These are phyloP conservation scores for Pulveroboletus sp. DNA, from an alignment of 768 basidiomycete genomes.

Conservation along the genomic window DNA sequence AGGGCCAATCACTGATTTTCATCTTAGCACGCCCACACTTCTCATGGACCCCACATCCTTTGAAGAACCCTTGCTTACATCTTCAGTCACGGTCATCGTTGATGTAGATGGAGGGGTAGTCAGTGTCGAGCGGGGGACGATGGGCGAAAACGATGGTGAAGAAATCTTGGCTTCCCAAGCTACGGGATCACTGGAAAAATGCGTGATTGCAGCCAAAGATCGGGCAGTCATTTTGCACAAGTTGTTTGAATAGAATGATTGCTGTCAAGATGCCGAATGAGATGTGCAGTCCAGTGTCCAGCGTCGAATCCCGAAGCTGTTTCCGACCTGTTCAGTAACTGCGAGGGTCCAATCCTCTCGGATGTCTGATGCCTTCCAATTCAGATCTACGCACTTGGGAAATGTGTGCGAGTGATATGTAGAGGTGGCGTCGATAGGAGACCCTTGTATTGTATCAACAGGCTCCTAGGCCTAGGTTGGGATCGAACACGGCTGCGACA, in stretches of 20 bases:
- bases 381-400: no score
- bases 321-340: no score
- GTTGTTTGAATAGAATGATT: constrained; percentile 17
- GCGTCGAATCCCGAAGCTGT: not conserved
- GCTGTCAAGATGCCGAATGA: not conserved
- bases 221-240: constrained; percentile 22
- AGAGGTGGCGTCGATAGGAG: no score
- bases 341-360: no score
- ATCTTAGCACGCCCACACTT: constrained; percentile 40
- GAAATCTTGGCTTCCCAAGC: not conserved
- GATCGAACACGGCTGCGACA: not conserved
- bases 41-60: constrained; percentile 87
- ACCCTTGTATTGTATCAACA: no score
- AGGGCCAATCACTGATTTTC: not conserved
- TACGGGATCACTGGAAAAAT: constrained; percentile 16
- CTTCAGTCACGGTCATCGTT: constrained; percentile 62
- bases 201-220: constrained; percentile 18
- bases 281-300: not conserved
- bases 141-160: constrained; percentile 22
- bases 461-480: no score
- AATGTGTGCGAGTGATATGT: no score
- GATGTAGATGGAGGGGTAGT: constrained; percentile 35
- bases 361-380: no score
- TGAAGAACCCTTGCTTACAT: constrained; percentile 83
- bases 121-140: constrained; percentile 20